phyloP scores from a whole-genome alignment of 2,329 filamentous ascomycete genomes.

The Parastagonospora avenae region DNA sequence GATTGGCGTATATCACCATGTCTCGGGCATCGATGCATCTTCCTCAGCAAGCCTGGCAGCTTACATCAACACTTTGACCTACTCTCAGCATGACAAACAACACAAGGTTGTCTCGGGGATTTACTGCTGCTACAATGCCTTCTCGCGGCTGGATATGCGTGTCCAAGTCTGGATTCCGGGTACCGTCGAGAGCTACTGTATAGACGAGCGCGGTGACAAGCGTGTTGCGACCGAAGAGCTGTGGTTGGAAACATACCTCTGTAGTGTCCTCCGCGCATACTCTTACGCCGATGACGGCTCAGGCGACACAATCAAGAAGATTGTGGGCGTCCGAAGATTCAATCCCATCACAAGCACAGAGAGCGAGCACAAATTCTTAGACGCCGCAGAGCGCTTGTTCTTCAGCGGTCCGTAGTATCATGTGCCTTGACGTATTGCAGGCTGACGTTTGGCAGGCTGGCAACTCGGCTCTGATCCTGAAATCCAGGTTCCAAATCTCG shows the following conservation, averaged over 20 bases:
- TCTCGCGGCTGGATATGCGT: conserved; percentile 96
- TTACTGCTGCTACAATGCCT: conserved; percentile 99
- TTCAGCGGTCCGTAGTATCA: conserved; percentile 70
- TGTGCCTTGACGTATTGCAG: not conserved
- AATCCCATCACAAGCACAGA: conserved; percentile 99
- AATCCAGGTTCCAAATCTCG: conserved; percentile 95
- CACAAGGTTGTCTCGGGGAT: conserved; percentile 92
- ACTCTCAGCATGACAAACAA: conserved; percentile 80
- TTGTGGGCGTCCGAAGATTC: conserved; percentile 95
- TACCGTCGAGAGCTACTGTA: conserved; percentile 94
- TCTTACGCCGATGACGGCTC: conserved; percentile 96
- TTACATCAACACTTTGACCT: conserved; percentile 97
- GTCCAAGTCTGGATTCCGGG: conserved; percentile 97
- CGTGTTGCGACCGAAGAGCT: conserved; percentile 89
- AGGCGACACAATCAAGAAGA: conserved; percentile 92
- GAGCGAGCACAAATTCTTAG: conserved; percentile 92
- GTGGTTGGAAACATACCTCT: conserved; percentile 97
- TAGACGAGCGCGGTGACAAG: conserved; percentile 96
- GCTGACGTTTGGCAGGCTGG: conserved; percentile 63
- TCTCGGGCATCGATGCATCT: conserved; percentile 94
- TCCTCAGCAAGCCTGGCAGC: conserved; percentile 95
- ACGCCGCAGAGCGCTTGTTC: conserved; percentile 92
- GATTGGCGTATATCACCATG: conserved; percentile 96
- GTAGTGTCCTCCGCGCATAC: conserved; percentile 91
- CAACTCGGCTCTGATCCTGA: conserved; percentile 95